Percentiles rank a stretch among this genome's conserved stretches.
Conservation (phyloP, 768 basidiomycete species). For the Lactifluus echinatus region DNA sequence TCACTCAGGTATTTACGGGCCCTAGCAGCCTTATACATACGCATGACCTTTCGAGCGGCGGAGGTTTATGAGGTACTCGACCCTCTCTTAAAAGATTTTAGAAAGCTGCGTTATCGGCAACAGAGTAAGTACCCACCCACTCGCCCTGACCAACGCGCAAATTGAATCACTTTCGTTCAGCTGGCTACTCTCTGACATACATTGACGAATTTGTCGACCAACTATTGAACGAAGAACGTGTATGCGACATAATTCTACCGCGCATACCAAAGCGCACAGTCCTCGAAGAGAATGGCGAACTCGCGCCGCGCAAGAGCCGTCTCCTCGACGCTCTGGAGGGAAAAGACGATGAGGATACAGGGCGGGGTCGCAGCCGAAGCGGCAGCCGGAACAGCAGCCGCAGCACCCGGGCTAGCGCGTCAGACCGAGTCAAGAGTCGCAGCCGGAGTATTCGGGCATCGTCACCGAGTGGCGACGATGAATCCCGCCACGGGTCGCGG, state of each 20-base stretch:
- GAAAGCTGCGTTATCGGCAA: conserved; percentile 75
- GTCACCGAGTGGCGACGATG: conserved; percentile 46
- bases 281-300: conserved; percentile 86
- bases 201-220: conserved; percentile 91
- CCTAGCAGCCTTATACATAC: conserved; percentile 86
- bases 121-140: conserved; percentile 49
- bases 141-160: not conserved
- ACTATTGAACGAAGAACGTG: conserved; percentile 80
- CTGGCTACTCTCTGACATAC: conserved; percentile 74
- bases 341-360: conserved; percentile 40
- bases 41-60: conserved; percentile 84
- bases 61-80: conserved; percentile 93
- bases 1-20: conserved; percentile 79
- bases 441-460: conserved; percentile 27
- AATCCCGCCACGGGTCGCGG: conserved; percentile 57
- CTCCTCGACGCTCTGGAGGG: conserved; percentile 86
- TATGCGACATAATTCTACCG: conserved; percentile 94
- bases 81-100: conserved; percentile 87
- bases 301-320: conserved; percentile 77
- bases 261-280: conserved; percentile 77
- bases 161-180: conserved; percentile 35
- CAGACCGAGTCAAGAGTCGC: conserved; percentile 27
- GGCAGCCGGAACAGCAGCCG: conserved; percentile 27
- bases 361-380: conserved; percentile 36
- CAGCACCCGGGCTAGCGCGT: conserved; percentile 23